These are phyloP conservation scores for Hippophae rhamnoides DNA, from an alignment of 306 rosid species.

Conservation along the genomic window DNA sequence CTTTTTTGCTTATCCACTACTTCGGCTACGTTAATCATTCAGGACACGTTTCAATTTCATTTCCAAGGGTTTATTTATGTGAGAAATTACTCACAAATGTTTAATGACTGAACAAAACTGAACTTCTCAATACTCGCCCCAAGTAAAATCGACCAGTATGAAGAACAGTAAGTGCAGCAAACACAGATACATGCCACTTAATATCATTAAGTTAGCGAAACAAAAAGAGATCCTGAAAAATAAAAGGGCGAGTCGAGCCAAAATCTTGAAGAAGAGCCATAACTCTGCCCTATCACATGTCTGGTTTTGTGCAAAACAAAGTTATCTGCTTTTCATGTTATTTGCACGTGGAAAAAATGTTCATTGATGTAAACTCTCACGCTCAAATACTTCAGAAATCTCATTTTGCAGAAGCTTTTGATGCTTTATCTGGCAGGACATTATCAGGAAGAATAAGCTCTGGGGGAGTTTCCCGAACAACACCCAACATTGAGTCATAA, in stretches of 20 bases:
- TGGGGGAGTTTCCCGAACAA: constrained; percentile 51
- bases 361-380: constrained; percentile 30
- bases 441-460: constrained; percentile 56
- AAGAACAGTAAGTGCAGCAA: constrained; percentile 27
- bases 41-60: neutral
- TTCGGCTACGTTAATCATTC: neutral
- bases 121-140: neutral
- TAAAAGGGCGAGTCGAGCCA: constrained; percentile 22
- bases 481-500: constrained; percentile 51
- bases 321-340: constrained; percentile 39
- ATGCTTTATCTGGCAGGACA: constrained; percentile 55
- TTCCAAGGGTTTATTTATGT: neutral
- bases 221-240: constrained; percentile 22
- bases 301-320: constrained; percentile 58
- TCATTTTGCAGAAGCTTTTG: constrained; percentile 27
- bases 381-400: constrained; percentile 1
- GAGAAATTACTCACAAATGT: neutral
- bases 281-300: constrained; percentile 36
- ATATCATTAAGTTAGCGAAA: constrained; percentile 20
- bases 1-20: too few relatives aligned
- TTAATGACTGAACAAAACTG: neutral
- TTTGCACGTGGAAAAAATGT: constrained; percentile 35
- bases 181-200: constrained; percentile 28
- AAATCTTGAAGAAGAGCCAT: constrained; percentile 25
- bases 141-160: constrained; percentile 7